Base-by-base conservation (phyloP, 805 yeast species). In the Millerago galiae region DNA sequence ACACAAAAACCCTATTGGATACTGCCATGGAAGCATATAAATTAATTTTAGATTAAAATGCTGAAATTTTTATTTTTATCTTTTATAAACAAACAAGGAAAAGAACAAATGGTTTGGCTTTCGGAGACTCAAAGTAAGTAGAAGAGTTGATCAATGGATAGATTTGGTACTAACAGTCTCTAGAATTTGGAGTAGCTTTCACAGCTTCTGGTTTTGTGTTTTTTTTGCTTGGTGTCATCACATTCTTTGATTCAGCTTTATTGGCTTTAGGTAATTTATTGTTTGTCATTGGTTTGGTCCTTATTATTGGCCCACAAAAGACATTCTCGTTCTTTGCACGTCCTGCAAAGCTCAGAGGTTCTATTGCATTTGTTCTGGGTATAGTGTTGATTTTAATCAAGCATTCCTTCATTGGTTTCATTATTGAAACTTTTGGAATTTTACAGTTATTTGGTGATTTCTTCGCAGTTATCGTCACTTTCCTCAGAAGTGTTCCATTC, bases 131-230 rank as follows among this genome's bases (percentile, higher is more conserved):
- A 82, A 56, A 82, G 87, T 80, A 71, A 17, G 26, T 34, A 2
- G 6, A 6, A 3, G 15, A 14, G 29, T 8, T 8, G 16, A 15
- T 5, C 28, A 25, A 34, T 3, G 34, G 8, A 5, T 16, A 16
- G 13, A 16, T 16, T 16, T 26, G 4, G 10, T 37, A 39, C 40
- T 38, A 43, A 44, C 53, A 39, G 40, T 11, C 5, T 2, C 24
- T 11, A 86, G 95, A 89, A 64, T 80, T 83, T 56, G 98, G 98
- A 30, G 96, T 87, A 15, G 96, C 87, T 3, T 83, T 89, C 70
- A 86, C 96, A 4, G 89, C 95, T 14, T 84, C 83, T 28, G 77
- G 95, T 8, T 75, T 82, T 38, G 57, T 84, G 21, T 81, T 88
- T 58, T 84, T 93, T 62, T 56, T 86, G 5, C 67, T 91, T 16